Percentiles rank a stretch among this genome's conserved stretches.
phyloP scores from a whole-genome alignment of 148 eudicot species.

The Nepenthes mirabilis region DNA sequence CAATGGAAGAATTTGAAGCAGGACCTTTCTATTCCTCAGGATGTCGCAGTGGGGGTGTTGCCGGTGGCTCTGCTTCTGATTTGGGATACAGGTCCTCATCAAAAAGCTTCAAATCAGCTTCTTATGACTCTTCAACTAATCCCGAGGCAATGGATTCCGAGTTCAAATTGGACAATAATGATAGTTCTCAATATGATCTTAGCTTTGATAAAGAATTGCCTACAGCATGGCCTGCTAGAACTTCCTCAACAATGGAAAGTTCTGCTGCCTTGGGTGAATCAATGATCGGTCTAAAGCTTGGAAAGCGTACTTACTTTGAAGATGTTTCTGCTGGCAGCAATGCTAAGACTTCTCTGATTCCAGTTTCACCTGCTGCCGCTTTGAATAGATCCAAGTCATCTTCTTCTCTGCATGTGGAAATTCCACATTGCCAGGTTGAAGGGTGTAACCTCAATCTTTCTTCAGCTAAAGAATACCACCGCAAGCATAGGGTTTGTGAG shows the following conservation, averaged over 20 bases:
- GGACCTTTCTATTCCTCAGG: constrained; percentile 66
- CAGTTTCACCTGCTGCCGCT: constrained; percentile 23
- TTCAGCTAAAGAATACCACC: constrained; percentile 77
- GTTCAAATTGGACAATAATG: constrained; percentile 26
- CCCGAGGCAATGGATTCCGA: constrained; percentile 26
- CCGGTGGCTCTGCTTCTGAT: constrained; percentile 49
- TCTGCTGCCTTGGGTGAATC: constrained; percentile 72
- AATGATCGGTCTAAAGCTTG: constrained; percentile 68
- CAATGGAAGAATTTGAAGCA: constrained; percentile 48
- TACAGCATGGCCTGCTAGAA: constrained; percentile 4
- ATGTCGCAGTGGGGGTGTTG: constrained; percentile 16
- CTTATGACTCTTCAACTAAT: constrained; percentile 51
- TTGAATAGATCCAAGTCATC: constrained; percentile 46
- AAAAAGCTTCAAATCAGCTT: constrained; percentile 73
- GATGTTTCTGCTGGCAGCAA: constrained; percentile 32
- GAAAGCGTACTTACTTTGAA: constrained; percentile 71
- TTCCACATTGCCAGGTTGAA: constrained; percentile 70
- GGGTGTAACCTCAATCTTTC: constrained; percentile 83
- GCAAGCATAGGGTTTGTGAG: constrained; percentile 80
- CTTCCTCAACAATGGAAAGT: constrained; percentile 15
- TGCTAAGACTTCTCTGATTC: constrained; percentile 24
- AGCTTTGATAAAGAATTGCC: constrained; percentile 26
- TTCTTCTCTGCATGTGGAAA: constrained; percentile 17
- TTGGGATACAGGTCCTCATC: constrained; percentile 54
- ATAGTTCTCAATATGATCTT: constrained; percentile 33